phyloP scores from a whole-genome alignment of 1,284 basidiomycete genomes.

The Melampsora larici-populina region DNA sequence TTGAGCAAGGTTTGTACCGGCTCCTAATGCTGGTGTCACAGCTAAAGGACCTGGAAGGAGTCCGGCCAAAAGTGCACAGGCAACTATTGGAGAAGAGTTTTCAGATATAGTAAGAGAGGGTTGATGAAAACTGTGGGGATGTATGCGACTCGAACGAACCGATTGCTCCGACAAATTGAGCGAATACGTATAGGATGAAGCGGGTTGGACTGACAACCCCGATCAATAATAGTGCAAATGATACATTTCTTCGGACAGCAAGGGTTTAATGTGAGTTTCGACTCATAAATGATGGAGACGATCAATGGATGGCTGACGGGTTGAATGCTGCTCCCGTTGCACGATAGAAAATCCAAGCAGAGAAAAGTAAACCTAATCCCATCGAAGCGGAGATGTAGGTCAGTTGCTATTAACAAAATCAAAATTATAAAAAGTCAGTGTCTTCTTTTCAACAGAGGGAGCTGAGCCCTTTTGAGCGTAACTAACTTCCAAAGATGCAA shows the following conservation, averaged over 20 bases:
- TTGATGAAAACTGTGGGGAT: too few species aligned
- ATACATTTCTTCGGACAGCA: conserved; percentile 68
- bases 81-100: neutral
- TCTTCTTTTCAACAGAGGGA: neutral
- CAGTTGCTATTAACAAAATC: conserved; percentile 45
- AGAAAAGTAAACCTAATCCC: conserved; percentile 66
- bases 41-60: conserved; percentile 34
- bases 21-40: conserved; percentile 27
- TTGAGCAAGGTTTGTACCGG: conserved; percentile 19
- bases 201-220: conserved; percentile 64
- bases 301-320: conserved; percentile 48
- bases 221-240: conserved; percentile 63
- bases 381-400: conserved; percentile 65
- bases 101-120: neutral
- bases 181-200: conserved; percentile 64
- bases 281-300: neutral
- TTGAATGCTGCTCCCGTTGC: conserved; percentile 62
- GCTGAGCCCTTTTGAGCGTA: neutral
- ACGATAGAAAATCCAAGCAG: conserved; percentile 71
- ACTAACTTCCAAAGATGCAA: conserved; percentile 23
- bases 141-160: neutral
- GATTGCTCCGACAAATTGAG: conserved; percentile 56
- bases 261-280: conserved; percentile 45
- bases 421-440: neutral
- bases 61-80: conserved; percentile 9